A percentile compares a stretch with the other conserved stretches of the same genome.
phyloP scores from a whole-genome alignment of 768 basidiomycete species.

The Boletus edulis region DNA sequence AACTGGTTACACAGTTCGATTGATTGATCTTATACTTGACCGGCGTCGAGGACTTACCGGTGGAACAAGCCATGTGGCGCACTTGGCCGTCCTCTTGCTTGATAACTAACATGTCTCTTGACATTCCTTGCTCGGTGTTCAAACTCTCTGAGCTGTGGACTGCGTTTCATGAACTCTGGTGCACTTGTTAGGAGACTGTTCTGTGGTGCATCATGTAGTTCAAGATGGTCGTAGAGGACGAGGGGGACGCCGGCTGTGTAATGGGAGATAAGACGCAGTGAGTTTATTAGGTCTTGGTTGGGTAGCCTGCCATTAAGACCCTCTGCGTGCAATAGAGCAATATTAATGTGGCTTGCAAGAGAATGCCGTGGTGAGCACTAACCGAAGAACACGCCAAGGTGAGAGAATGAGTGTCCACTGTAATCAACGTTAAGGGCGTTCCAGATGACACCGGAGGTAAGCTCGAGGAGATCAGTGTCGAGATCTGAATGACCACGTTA shows the following conservation, averaged over 20 bases:
- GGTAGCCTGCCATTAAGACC: slow-evolving; percentile 93
- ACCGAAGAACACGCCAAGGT: slow-evolving; percentile 96
- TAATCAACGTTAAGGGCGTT: slow-evolving; percentile 93
- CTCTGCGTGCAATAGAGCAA: slow-evolving; percentile 48
- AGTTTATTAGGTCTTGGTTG: slow-evolving; percentile 93
- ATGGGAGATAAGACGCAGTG: slow-evolving; percentile 67
- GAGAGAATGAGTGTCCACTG: slow-evolving; percentile 94
- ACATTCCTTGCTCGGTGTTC: slow-evolving; percentile 64
- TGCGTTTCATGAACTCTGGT: slow-evolving; percentile 42
- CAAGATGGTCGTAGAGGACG: slow-evolving; percentile 75
- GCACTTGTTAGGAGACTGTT: slow-evolving; percentile 41
- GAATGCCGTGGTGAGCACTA: slow-evolving; percentile 18
- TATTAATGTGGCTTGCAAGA: slow-evolving; percentile 1
- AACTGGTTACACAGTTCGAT: slow-evolving; percentile 45
- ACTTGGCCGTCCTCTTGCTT: slow-evolving; percentile 76
- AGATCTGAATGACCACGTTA: slow-evolving; percentile 47
- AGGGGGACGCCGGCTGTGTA: slow-evolving; percentile 77
- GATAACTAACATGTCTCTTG: slow-evolving; percentile 65
- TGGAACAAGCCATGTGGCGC: slow-evolving; percentile 91
- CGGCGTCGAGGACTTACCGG: slow-evolving; percentile 47
- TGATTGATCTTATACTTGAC: neutral
- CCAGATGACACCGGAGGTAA: slow-evolving; percentile 91
- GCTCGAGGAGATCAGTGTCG: slow-evolving; percentile 54
- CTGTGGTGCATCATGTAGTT: slow-evolving; percentile 42
- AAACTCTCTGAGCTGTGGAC: slow-evolving; percentile 48